phyloP scores from a whole-genome alignment of 2,329 filamentous ascomycete genomes.

The Aspergillus sp. region DNA sequence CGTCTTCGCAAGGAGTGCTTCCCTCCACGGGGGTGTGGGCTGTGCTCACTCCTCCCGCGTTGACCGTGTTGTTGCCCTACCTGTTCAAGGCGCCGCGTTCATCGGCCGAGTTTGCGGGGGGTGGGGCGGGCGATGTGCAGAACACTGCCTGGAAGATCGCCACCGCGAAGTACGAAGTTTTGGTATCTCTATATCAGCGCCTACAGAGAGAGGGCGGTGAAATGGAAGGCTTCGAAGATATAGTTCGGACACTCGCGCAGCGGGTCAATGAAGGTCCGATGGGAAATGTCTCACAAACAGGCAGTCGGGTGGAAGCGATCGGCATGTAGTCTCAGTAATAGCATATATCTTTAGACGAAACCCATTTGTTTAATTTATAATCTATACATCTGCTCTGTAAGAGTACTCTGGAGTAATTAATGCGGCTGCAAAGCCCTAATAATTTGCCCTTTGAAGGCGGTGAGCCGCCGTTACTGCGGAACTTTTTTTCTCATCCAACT shows the following conservation, averaged over 20 bases:
- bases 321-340: slow-evolving; percentile 24
- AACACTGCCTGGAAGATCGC: slow-evolving; percentile 58
- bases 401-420: background rate
- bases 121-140: slow-evolving; percentile 55
- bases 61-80: slow-evolving; percentile 53
- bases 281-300: slow-evolving; percentile 33
- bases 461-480: slow-evolving; percentile 16
- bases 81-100: slow-evolving; percentile 56
- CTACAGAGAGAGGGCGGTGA: slow-evolving; percentile 33
- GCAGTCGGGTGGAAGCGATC: slow-evolving; percentile 35
- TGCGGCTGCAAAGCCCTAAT: slow-evolving; percentile 6
- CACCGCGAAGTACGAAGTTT: slow-evolving; percentile 55
- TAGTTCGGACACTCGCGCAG: slow-evolving; percentile 37
- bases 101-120: slow-evolving; percentile 57
- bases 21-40: slow-evolving; percentile 49
- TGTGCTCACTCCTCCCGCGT: slow-evolving; percentile 51
- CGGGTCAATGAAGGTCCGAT: slow-evolving; percentile 42
- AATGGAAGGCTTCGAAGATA: slow-evolving; percentile 36
- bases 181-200: slow-evolving; percentile 48
- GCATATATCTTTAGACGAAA: background rate
- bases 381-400: background rate
- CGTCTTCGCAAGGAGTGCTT: slow-evolving; percentile 33
- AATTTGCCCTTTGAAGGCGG: slow-evolving; percentile 20
- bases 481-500: slow-evolving; percentile 19
- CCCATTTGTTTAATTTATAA: background rate